phyloP scores from a whole-genome alignment of 2,329 filamentous ascomycete species.

The Penicillium psychrosexuale region DNA sequence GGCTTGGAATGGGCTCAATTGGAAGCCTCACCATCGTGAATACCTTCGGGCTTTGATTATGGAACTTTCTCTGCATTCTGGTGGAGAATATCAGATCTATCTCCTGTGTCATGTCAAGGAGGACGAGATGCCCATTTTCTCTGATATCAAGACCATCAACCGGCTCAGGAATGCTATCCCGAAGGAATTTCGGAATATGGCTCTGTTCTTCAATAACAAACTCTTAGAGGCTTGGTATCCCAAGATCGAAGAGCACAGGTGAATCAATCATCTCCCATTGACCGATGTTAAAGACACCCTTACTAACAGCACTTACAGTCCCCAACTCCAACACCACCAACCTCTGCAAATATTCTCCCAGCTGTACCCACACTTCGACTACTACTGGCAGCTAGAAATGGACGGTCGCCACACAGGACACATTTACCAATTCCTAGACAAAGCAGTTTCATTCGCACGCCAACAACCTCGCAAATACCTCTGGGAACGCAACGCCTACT shows the following conservation, averaged over 20 bases:
- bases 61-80: conserved; percentile 69
- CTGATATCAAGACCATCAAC: conserved; percentile 64
- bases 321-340: conserved; percentile 47
- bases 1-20: conserved; percentile 76
- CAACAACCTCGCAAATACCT: conserved; percentile 67
- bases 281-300: not conserved
- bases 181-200: conserved; percentile 36
- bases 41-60: conserved; percentile 80
- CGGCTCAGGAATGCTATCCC: conserved; percentile 46
- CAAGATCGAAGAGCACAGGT: conserved; percentile 27
- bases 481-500: conserved; percentile 74
- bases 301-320: conserved; percentile 11
- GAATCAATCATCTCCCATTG: conserved; percentile 8
- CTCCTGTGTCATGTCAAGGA: conserved; percentile 77
- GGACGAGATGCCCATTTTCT: conserved; percentile 68
- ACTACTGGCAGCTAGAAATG: conserved; percentile 71
- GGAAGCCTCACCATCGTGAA: conserved; percentile 75
- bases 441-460: conserved; percentile 63
- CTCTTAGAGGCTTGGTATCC: conserved; percentile 31
- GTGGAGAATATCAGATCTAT: conserved; percentile 74
- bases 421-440: conserved; percentile 70
- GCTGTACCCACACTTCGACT: conserved; percentile 61
- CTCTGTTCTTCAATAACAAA: conserved; percentile 33
- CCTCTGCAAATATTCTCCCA: conserved; percentile 63
- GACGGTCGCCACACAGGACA: conserved; percentile 64